Base-by-base conservation (phyloP, 805 yeast genomes). In the Cyberlindnera euphorbiiphila region DNA sequence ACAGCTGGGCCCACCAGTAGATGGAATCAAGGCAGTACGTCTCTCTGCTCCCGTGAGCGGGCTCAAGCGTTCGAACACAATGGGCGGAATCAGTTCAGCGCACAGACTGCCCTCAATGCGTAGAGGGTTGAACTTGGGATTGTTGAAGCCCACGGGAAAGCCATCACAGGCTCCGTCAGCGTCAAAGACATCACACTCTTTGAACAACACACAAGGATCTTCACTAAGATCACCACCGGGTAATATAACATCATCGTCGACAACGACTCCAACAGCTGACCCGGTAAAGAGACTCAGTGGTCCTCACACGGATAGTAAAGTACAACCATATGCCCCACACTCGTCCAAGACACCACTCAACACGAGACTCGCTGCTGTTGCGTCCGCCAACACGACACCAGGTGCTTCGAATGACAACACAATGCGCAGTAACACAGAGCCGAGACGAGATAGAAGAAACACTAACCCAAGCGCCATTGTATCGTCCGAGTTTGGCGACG, bases 401-500 rank as follows among this genome's bases (percentile, higher is more conserved):
- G 10, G 30, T 8, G 11, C 29, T 4, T 7, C 32, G 9, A 30
- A 14, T 10, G 6, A 12, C 13, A 6, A 11, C 11, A 29, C n/a
- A n/a, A n/a, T n/a, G n/a, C n/a, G n/a, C n/a, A n/a, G n/a, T n/a
- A n/a, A 18, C 25, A 27, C 20, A 12, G 22, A 20, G 12, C 16
- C 32, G 11, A 29, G 23, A 20, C 37, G 47, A 5, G 29, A 41
- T 21, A 43, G 58, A 39, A 42, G 51, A 34, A 47, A 53, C 33
- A 51, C 57, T 1, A 43, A 41, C 22, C 49, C 52, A 1, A 41
- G 37, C 8, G 30, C 15, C 9, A 13, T n/a, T n/a, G n/a, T 34
- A 3, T 35, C 44, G 12, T 41, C 43, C 4, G 47, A 46, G 15
- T 49, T 47, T 14, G 54, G 45, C 13, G 76, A 69, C 27, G 62